Evolutionary conservation across 2,329 filamentous ascomycete species (phyloP), one percentile per base, ranked within the genome.

Genomic region (Nigrospora sphaerica): DNA sequence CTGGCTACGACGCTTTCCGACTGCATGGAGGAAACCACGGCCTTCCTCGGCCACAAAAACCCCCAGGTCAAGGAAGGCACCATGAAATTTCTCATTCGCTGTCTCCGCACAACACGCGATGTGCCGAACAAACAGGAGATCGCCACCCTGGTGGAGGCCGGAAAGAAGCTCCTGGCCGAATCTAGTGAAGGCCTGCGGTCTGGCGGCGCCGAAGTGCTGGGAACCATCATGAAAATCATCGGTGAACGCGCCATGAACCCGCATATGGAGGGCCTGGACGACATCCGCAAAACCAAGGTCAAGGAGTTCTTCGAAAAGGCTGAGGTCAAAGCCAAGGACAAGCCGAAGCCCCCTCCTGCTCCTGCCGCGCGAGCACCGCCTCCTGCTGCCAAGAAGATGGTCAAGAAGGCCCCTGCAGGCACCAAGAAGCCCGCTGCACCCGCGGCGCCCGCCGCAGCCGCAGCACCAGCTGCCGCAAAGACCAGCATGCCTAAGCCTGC

Each of bases 221-320:
- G 95, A 52, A 95, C 91, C 0, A 67, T 98, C 42, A 97, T 96
- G 93, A 98, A 97, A 71, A 97, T 98, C 46, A 88, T 97, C 71
- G 92, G 93, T 37, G 95, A 98, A 66, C 82, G 93, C 47, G 88
- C 88, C 44, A 98, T 98, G 93, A 89, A 86, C 38, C 86, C 88
- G 10, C 87, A 95, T 62, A 71, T 98, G 14, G 92, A 96, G 52
- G 89, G 89, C 3, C 74, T 98, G 3, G 93, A 98, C 61, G 93
- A 98, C 19, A 97, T 97, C 54, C 81, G 91, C 50, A 97, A 95
- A 70, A 86, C 77, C 51, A 98, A 96, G 66, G 87, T 97, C 63
- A 96, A 95, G 70, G 93, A 98, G 64, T 97, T 55, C 45, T 88
- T 81, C 54, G 88, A 92, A 46, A 78, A 79, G 6, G 88, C 88